phyloP scores from a whole-genome alignment of 2,329 filamentous ascomycete species.

The Aspergillus sp. region DNA sequence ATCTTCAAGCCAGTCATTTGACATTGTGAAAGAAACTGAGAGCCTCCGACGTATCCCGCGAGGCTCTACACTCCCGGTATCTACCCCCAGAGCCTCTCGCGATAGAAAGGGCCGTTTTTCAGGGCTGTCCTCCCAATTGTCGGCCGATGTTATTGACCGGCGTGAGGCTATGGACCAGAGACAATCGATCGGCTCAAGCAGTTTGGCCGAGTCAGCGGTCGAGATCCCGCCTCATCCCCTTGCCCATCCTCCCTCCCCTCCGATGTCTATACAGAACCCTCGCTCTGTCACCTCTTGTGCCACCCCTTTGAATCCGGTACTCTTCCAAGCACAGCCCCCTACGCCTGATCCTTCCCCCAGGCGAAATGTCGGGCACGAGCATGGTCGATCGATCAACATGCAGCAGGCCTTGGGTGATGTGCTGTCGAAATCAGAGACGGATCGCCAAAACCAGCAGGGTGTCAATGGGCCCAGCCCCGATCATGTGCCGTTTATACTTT shows the following conservation, averaged over 20 bases:
- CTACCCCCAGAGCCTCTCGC: conserved; percentile 19
- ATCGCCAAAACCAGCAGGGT: conserved; percentile 10
- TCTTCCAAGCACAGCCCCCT: conserved; percentile 31
- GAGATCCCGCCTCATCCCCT: conserved; percentile 42
- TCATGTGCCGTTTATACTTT: conserved; percentile 61
- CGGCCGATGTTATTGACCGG: conserved; percentile 46
- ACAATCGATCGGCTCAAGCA: conserved; percentile 28
- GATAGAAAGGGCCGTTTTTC: conserved; percentile 50
- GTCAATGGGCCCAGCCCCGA: conserved; percentile 17
- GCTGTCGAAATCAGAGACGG: conserved; percentile 26
- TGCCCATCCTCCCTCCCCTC: conserved; percentile 43
- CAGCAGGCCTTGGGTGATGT: conserved; percentile 29
- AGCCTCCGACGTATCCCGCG: conserved; percentile 45
- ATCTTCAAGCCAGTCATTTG: conserved; percentile 46
- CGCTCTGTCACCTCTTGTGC: conserved; percentile 28
- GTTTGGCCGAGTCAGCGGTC: conserved; percentile 31
- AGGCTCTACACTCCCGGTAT: conserved; percentile 37
- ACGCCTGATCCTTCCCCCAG: conserved; percentile 42
- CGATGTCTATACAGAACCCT: conserved; percentile 38
- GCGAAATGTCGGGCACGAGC: conserved; percentile 10
- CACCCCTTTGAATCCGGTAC: conserved; percentile 25
- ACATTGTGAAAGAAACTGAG: conserved; percentile 48
- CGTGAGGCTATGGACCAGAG: conserved; percentile 29
- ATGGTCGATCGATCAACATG: conserved; percentile 16
- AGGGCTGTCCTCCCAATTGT: conserved; percentile 48